These are phyloP conservation scores for Apiotrichum siamense DNA, from an alignment of 1,284 basidiomycete genomes.

Conservation along the genomic window DNA sequence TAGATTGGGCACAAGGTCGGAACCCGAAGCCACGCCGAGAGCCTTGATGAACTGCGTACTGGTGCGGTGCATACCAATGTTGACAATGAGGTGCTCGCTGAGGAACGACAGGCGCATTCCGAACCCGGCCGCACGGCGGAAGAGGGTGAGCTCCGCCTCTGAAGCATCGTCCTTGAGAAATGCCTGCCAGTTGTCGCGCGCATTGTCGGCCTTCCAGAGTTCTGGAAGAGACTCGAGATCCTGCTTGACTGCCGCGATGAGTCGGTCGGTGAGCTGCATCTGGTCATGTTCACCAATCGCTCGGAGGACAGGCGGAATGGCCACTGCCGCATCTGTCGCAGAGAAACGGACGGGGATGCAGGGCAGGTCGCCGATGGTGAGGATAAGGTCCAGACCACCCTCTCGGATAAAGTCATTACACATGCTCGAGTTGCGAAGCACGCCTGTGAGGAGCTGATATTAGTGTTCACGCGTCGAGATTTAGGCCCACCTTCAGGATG, in stretches of 20 bases:
- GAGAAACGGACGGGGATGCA: slow-evolving; percentile 87
- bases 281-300: slow-evolving; percentile 82
- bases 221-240: slow-evolving; percentile 64
- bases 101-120: slow-evolving; percentile 49
- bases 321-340: slow-evolving; percentile 69
- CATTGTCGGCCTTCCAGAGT: slow-evolving; percentile 59
- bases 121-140: slow-evolving; percentile 51
- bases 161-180: slow-evolving; percentile 14
- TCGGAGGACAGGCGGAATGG: slow-evolving; percentile 79
- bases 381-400: slow-evolving; percentile 69
- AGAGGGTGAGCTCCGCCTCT: slow-evolving; percentile 5
- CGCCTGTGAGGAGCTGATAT: slow-evolving; percentile 76
- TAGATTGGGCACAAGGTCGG: slow-evolving; percentile 65
- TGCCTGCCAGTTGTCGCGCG: slow-evolving; percentile 55
- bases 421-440: slow-evolving; percentile 81
- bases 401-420: slow-evolving; percentile 80
- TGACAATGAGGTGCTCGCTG: slow-evolving; percentile 68
- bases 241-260: slow-evolving; percentile 65
- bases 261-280: slow-evolving; percentile 63
- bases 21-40: slow-evolving; percentile 60
- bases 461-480: neutral
- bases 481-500: slow-evolving; percentile 26
- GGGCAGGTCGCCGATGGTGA: slow-evolving; percentile 71
- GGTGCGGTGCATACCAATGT: slow-evolving; percentile 50
- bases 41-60: slow-evolving; percentile 70